Conservation (phyloP, 1,284 basidiomycete genomes). For the Sanguinoderma infundibulare region DNA sequence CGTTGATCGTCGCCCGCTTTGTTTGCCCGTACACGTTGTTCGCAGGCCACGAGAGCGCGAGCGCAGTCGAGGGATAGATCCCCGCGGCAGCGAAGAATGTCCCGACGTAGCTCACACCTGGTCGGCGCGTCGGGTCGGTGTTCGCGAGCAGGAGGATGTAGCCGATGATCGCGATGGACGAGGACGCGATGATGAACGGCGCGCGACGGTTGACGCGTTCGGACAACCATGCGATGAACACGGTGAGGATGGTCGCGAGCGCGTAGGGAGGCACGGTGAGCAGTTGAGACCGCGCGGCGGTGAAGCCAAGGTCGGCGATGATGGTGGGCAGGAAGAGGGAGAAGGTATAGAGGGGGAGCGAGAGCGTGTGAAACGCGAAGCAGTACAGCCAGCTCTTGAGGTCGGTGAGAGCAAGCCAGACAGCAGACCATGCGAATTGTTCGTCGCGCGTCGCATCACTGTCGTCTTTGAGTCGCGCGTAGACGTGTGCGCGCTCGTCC, state of each 20-base stretch:
- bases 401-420: neutral
- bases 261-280: constrained; percentile 37
- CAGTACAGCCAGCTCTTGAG: constrained; percentile 41
- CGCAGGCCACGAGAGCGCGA: constrained; percentile 63
- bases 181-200: constrained; percentile 61
- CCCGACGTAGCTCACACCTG: constrained; percentile 14
- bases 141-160: constrained; percentile 64
- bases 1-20: constrained; percentile 67
- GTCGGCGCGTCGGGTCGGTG: constrained; percentile 32
- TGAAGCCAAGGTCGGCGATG: constrained; percentile 22
- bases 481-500: constrained; percentile 1
- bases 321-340: constrained; percentile 30
- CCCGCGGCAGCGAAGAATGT: constrained; percentile 33
- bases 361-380: constrained; percentile 52
- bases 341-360: constrained; percentile 10
- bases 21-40: constrained; percentile 77
- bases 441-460: constrained; percentile 44
- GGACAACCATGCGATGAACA: constrained; percentile 30
- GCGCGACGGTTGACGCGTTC: constrained; percentile 43
- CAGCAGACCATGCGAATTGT: neutral
- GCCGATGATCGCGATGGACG: constrained; percentile 59
- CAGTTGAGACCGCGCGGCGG: neutral
- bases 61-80: constrained; percentile 45
- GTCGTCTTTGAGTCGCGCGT: constrained; percentile 46
- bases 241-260: constrained; percentile 53